phyloP scores from a whole-genome alignment of 352 stramenopile species.

The Globisporangium nunn region DNA sequence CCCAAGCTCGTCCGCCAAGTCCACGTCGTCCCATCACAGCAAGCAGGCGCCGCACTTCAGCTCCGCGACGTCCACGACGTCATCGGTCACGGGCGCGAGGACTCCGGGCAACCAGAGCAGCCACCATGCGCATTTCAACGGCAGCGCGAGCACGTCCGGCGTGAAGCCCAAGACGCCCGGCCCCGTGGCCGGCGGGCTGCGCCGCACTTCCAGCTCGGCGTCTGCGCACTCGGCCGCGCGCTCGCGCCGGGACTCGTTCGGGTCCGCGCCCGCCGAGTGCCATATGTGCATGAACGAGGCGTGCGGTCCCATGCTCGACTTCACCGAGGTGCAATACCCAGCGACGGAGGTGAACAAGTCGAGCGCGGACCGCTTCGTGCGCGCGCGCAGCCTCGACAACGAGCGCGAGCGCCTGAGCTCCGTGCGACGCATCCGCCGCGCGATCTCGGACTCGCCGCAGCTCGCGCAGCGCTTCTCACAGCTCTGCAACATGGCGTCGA shows the following conservation, averaged over 20 bases:
- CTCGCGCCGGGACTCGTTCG: conserved; percentile 29
- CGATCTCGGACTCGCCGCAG: conserved; percentile 31
- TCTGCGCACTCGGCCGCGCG: conserved; percentile 10
- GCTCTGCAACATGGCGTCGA: conserved; percentile 73
- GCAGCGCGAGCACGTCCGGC: not conserved
- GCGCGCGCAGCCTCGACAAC: conserved; percentile 42
- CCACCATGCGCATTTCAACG: not conserved
- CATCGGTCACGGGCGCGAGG: conserved; percentile 2
- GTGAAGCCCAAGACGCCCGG: conserved; percentile 3
- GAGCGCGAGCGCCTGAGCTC: conserved; percentile 42
- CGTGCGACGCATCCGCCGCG: conserved; percentile 34
- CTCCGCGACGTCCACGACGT: not conserved
- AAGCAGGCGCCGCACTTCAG: not conserved
- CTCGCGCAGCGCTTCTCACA: conserved; percentile 45
- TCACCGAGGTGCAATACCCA: conserved; percentile 51
- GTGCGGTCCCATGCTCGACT: conserved; percentile 44
- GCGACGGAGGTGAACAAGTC: conserved; percentile 21
- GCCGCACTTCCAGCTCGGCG: conserved; percentile 26
- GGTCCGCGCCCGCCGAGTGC: conserved; percentile 22
- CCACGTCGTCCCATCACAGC: not conserved
- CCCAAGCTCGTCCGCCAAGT: not conserved
- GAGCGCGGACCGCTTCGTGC: conserved; percentile 30
- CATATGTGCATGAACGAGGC: conserved; percentile 51
- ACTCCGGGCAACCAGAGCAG: conserved; percentile 10
- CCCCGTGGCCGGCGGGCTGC: conserved; percentile 12